Evolutionary conservation across 441 rosid genomes (phyloP), one percentile per base, ranked within the genome.

Genomic region (Bruguiera hainesii): DNA sequence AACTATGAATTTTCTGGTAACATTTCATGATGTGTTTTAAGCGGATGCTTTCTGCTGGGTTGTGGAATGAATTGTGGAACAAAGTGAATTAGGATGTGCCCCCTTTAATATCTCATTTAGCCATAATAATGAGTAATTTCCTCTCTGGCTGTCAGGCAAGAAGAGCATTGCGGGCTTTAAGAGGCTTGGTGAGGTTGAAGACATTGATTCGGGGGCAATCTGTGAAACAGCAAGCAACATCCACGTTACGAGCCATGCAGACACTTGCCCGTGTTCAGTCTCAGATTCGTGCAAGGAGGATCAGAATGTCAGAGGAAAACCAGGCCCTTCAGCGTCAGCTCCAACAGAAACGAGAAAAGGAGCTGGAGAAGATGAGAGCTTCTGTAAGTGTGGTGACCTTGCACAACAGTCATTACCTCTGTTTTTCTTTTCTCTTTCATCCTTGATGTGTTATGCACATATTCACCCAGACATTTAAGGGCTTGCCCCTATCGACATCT

Each of bases 111-210:
- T 30, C n/a, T 51, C 50, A 58, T 58, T 60, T 53, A 15, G 13
- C 20, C 37, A 26, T 53, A 56, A 13, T 31, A 48, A 7, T 37
- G 28, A 39, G 59, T 67, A 63, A 48, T 65, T 69, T 71, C 70
- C 48, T 60, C 58, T 52, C 49, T 60, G 65, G 8, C 15, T 75
- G 70, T 46, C 71, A 94, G 99, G 92, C 97, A 53, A 84, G 91
- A 80, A 85, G 92, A 72, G 97, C 91, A 33, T 76, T 89, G 77
- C 86, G 96, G 63, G 99, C 97, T 52, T 79, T 94, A 75, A 84
- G 87, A 83, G 97, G 99, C 8, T 75, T 91, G 75, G 96, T 84
- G 71, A 87, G 98, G 77, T 78, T 94, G 83, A 94, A 83, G 80
- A 76, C 86, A 33, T 64, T 91, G 80, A 80, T 88, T 58, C 88